Percentiles rank a stretch among this genome's conserved stretches.
phyloP scores from a whole-genome alignment of 2,329 filamentous ascomycete genomes.

The Claviceps sp. region DNA sequence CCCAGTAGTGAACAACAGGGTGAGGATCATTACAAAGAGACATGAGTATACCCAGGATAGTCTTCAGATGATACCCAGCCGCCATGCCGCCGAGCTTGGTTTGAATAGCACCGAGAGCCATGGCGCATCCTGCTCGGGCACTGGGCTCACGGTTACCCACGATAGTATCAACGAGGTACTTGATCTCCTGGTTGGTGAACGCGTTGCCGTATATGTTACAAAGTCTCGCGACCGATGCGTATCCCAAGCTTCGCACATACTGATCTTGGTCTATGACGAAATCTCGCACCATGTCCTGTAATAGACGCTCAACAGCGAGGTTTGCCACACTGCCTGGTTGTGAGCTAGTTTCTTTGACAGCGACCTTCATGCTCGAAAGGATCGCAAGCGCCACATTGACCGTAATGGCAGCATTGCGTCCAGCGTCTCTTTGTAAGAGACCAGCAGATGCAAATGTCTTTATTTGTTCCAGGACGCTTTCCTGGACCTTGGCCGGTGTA shows the following conservation, averaged over 20 bases:
- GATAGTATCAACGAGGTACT: conserved; percentile 84
- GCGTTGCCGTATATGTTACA: conserved; percentile 74
- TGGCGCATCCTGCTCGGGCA: conserved; percentile 84
- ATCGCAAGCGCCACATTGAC: conserved; percentile 82
- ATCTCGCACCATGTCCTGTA: conserved; percentile 59
- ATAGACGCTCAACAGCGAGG: conserved; percentile 64
- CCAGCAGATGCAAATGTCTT: conserved; percentile 76
- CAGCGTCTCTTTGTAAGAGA: conserved; percentile 69
- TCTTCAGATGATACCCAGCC: conserved; percentile 89
- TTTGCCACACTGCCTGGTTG: conserved; percentile 60
- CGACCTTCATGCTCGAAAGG: conserved; percentile 67
- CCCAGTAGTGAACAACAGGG: conserved; percentile 92
- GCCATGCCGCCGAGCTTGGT: conserved; percentile 96
- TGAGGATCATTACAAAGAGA: conserved; percentile 93
- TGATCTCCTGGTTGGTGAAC: conserved; percentile 83
- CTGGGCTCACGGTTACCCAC: conserved; percentile 88
- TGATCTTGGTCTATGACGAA: conserved; percentile 77
- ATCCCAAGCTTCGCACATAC: conserved; percentile 73
- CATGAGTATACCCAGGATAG: conserved; percentile 95
- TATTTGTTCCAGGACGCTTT: conserved; percentile 89
- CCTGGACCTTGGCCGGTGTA: conserved; percentile 82
- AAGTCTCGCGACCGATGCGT: conserved; percentile 71
- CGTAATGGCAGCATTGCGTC: conserved; percentile 77
- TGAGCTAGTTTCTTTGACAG: conserved; percentile 65
- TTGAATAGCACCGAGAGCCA: conserved; percentile 86